Base-by-base conservation (phyloP, 441 rosid species). In the Theobroma grandiflorum region DNA sequence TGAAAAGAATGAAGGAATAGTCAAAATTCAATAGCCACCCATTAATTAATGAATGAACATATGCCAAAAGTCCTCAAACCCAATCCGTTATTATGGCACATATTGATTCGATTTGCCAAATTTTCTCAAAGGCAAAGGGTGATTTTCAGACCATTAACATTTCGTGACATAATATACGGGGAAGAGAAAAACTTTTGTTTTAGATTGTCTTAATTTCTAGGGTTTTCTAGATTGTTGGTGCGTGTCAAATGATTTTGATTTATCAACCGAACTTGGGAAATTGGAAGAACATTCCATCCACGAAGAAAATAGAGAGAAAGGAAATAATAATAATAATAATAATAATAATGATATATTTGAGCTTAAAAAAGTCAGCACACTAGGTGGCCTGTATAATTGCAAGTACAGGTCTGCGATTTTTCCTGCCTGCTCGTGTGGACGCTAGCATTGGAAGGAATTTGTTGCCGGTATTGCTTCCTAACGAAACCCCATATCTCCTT, bases 31-130 rank as follows among this genome's bases (percentile, higher is more conserved):
- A 52, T 63, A 42, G 73, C 66, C 58, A 57, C 42, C 65, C 12
- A 55, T 4, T 47, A 22, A 18, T 35, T 42, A 22, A 20, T 20
- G 45, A 20, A 62, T n/a, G 43, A 16, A 74, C 4, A 20, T 20
- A 20, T 12, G 59, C 45, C 47, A 8, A 35, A 81, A 81, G 83
- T 76, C 77, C 37, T 26, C 18, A 38, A 57, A 37, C 37, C 53
- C 16, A 1, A 75, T 64, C 80, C 76, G 82, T 69, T 81, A 81
- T 37, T 72, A 72, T 78, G 82, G 79, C 82, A 81, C 86, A 80
- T 74, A 78, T 68, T 80, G 61, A 67, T 78, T 38, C 4, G 38
- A 8, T 15, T 55, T 65, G 52, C 49, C 26, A 68, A 22, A 33
- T 49, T 14, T 47, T 22, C 15, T 2, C 8, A 10, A 50, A 3